Evolutionary conservation across 768 basidiomycete species (phyloP).

Genomic region (Polyporus arcularius): DNA sequence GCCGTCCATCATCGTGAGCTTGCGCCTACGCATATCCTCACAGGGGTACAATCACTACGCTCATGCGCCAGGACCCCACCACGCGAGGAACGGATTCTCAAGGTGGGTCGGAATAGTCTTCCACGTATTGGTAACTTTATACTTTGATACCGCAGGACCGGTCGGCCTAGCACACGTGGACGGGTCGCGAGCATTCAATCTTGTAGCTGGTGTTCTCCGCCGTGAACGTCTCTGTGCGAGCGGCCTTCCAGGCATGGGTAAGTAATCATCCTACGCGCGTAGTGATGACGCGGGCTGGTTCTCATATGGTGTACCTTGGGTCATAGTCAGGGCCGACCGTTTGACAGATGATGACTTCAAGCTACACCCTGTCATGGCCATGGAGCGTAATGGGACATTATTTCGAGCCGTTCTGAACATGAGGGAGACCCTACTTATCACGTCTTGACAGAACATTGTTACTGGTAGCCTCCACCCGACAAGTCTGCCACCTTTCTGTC

Average conservation of each 20-base stretch:
- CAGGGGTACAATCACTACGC: background rate
- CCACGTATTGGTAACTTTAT: slow-evolving; percentile 16
- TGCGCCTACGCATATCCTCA: background rate
- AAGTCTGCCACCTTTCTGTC: background rate
- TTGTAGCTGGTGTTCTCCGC: slow-evolving; percentile 6
- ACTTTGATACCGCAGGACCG: slow-evolving; percentile 12
- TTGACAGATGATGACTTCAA: background rate
- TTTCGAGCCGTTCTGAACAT: background rate
- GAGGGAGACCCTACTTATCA: background rate
- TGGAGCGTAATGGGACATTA: background rate
- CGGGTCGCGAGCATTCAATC: slow-evolving; percentile 8
- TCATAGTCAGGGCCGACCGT: background rate
- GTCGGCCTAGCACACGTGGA: slow-evolving; percentile 6
- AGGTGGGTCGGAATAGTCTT: slow-evolving; percentile 3
- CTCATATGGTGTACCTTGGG: background rate
- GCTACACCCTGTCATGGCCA: background rate
- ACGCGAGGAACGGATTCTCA: slow-evolving; percentile 10
- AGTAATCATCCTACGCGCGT: background rate
- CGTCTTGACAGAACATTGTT: background rate
- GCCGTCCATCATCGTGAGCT: background rate
- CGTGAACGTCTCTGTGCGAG: slow-evolving; percentile 3
- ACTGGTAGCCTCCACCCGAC: background rate
- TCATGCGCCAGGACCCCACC: background rate
- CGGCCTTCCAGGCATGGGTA: background rate
- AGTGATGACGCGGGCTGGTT: background rate